These are phyloP conservation scores for Ogataea populi-albae DNA, from an alignment of 805 yeast genomes.

Conservation along the genomic window DNA sequence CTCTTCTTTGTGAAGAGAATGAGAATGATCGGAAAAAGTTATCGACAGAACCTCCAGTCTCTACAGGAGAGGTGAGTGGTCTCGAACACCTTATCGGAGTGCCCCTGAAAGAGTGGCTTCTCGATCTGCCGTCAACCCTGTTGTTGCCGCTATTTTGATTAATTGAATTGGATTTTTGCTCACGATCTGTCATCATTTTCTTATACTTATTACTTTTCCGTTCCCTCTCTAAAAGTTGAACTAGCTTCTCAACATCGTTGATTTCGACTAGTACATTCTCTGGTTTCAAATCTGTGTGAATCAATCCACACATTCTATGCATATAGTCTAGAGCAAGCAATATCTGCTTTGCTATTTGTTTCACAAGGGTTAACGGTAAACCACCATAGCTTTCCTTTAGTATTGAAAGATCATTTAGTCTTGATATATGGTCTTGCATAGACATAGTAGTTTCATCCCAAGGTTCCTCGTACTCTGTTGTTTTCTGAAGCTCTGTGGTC, in stretches of 20 bases:
- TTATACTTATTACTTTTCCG: conserved; percentile 23
- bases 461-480: conserved; percentile 8
- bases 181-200: conserved; percentile 24
- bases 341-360: conserved; percentile 55
- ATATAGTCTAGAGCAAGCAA: conserved; percentile 54
- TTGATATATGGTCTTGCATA: conserved; percentile 22
- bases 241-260: conserved; percentile 50
- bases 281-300: conserved; percentile 76
- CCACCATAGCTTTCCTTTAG: conserved; percentile 47
- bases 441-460: conserved; percentile 7
- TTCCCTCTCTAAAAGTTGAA: conserved; percentile 41
- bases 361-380: conserved; percentile 51
- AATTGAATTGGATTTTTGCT: conserved; percentile 12
- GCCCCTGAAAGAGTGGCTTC: conserved; percentile 15
- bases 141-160: not conserved
- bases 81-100: conserved; percentile 43
- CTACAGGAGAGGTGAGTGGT: conserved; percentile 46
- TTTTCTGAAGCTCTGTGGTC: conserved; percentile 24
- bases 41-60: conserved; percentile 33
- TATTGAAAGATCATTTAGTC: conserved; percentile 33
- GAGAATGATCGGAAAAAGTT: conserved; percentile 36
- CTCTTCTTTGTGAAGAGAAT: conserved; percentile 25
- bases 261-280: conserved; percentile 62
- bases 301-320: conserved; percentile 60
- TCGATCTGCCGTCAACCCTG: conserved; percentile 16